Base-by-base conservation (phyloP, 495 filamentous ascomycete species). In the Clavariopsis aquatica region DNA sequence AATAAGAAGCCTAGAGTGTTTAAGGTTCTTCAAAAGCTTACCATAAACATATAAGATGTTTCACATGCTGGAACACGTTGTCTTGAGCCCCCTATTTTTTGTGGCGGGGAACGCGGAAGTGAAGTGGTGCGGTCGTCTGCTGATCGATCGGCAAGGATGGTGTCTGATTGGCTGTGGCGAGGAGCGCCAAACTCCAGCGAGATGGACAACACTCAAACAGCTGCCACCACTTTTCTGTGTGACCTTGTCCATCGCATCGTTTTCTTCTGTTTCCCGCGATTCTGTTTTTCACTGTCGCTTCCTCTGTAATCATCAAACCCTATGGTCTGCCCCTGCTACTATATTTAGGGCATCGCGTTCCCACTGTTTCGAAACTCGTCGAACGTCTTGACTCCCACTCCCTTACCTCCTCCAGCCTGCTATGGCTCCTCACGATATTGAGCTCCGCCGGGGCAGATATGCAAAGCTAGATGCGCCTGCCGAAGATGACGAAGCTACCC, bases 401-500 rank as follows among this genome's bases (percentile, higher is more conserved):
- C 22, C 23, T 55, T 26, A 10, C 13, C 23, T 49, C 23, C 20
- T 49, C 36, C 19, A 26, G 26, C 10, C 13, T 7, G 47, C 29
- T 1, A 68, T 68, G 65, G 20, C 65, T 24, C 52, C 59, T 4
- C 17, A 26, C n/a, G 66, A 69, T 29, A 54, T 65, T 58, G 69
- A 71, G 52, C 69, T 71, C 24, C 68, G 62, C 22, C 28, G 69
- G 17, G 70, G 70, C 57, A 72, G 67, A 58, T 72, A 72, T 56
- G 36, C 57, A 15, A 69, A 68, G 43, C 53, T 72, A 20, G 70
- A 71, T 31, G 57, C 55, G 6, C 60, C 69, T 2, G 55, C 27
- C 20, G 61, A 65, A 29, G 65, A 66, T 46, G 65, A 65, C 51
- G 9, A 29, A 6, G 36, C 36, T 1, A 62, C 57, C 49, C 71